Evolutionary conservation across 2,329 filamentous ascomycete genomes (phyloP), one percentile per base, ranked within the genome.

Genomic region (Fulvia fulva): DNA sequence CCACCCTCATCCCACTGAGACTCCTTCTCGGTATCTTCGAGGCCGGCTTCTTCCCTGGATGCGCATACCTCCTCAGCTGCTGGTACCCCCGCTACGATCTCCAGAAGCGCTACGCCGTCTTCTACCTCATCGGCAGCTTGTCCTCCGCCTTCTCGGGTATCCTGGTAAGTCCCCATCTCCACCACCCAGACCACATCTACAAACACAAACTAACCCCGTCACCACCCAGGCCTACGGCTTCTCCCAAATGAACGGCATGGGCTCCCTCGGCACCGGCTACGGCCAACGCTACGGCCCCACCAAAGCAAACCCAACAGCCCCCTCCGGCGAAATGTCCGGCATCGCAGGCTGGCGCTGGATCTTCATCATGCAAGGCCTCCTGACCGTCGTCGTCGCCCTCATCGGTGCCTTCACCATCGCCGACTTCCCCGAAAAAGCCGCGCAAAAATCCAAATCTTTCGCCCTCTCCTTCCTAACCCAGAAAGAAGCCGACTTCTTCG

Each of bases 51-150:
- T 89, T 89, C 72, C 64, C 65, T 11, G 67, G 68, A 53, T 87
- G 83, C 52, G 85, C 88, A 0, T 90, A 89, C 67, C 76, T 90
- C 5, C 80, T 91, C n/a, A 87, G 83, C 59, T 88, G 85, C 34
- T 91, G 70, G 70, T 71, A 72, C 44, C 69, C 70, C 9, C 68
- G 71, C 2, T 73, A 71, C 63, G 73, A 75, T 46, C 65, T 75
- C 1, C 68, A 65, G 67, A 75, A 72, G 63, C 71, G 76, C 25
- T 57, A 66, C 47, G 71, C 76, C 0, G 66, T 77, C 16, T 82
- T 81, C 71, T 81, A 81, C 62, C 70, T 79, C 37, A 78, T 80
- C 55, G 79, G 78, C 44, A 75, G 73, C 47, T 72, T 81, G 51
- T 75, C 78, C 0, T 77, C 76, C 19, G 79, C 79, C 0, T 74